Evolutionary conservation across 768 basidiomycete genomes (phyloP).

Genomic region (Amanita molliuscula): DNA sequence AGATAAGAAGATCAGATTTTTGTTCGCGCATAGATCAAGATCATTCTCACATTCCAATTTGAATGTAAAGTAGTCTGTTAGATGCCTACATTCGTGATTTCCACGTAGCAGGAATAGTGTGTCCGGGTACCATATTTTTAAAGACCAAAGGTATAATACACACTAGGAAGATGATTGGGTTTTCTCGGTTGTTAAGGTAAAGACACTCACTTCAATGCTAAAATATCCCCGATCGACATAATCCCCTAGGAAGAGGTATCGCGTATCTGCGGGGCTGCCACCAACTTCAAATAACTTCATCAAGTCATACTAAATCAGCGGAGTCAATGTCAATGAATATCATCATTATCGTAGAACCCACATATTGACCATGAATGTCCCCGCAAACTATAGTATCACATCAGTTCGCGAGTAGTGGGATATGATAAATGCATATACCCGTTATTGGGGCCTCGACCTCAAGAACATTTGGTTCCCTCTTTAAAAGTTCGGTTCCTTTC

Average conservation of each 20-base stretch:
- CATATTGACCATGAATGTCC: slow-evolving; percentile 99
- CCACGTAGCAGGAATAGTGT: slow-evolving; percentile 94
- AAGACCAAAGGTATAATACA: slow-evolving; percentile 92
- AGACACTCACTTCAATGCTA: slow-evolving; percentile 66
- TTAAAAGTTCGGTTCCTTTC: slow-evolving; percentile 76
- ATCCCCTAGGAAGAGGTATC: slow-evolving; percentile 88
- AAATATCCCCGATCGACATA: slow-evolving; percentile 93
- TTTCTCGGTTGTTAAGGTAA: background rate
- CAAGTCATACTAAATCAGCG: slow-evolving; percentile 60
- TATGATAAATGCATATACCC: slow-evolving; percentile 36
- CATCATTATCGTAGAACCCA: slow-evolving; percentile 27
- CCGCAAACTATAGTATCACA: slow-evolving; percentile 65
- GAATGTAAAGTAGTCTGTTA: slow-evolving; percentile 99
- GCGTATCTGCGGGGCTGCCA: slow-evolving; percentile 87
- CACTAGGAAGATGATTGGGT: slow-evolving; percentile 45
- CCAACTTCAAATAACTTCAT: slow-evolving; percentile 96
- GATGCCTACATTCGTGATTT: slow-evolving; percentile 97
- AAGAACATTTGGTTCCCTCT: slow-evolving; percentile 80
- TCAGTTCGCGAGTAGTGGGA: background rate
- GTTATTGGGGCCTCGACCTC: slow-evolving; percentile 97
- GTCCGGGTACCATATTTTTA: slow-evolving; percentile 99
- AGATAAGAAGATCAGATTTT: slow-evolving; percentile 3
- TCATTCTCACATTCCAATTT: slow-evolving; percentile 86
- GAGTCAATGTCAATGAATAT: slow-evolving; percentile 8
- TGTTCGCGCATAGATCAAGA: background rate